Evolutionary conservation across 2,329 filamentous ascomycete species (phyloP), one percentile per base, ranked within the genome.

Genomic region (Niveomyces coronatus): DNA sequence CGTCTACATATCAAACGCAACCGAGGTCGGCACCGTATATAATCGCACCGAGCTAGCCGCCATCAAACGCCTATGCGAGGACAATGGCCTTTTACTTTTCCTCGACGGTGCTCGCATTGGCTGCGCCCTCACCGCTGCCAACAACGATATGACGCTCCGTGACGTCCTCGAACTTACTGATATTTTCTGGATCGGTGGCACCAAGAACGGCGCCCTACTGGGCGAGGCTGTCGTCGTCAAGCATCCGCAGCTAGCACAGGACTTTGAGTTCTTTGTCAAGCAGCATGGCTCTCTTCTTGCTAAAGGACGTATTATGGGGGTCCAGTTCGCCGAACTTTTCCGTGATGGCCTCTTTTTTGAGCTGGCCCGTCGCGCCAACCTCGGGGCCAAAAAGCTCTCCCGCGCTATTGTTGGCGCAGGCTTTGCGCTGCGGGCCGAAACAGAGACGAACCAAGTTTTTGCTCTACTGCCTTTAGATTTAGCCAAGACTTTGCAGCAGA

Each of bases 131-230:
- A 57, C 61, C 2, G 65, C 67, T 0, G 49, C 46, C 9, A 51
- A 49, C 16, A 68, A 64, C 27, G 63, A 69, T 39, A 48, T 70
- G 50, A 61, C 57, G 0, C 53, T 68, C 5, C 45, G 46, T 0
- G 68, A 71, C 37, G 50, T 71, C 5, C 49, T 68, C 2, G 60
- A 67, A 4, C 46, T 68, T 28, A 67, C 64, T 0, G 68, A 71
- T 39, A 66, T 71, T 15, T 71, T 71, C 52, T 71, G 68, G 68
- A 70, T 71, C 26, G 68, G 68, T 3, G 68, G 68, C 0, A 71
- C 68, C 4, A 71, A 71, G 44, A 67, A 67, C 44, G 68, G 68
- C 1, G 66, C 67, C 0, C 46, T 71, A 4, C 55, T 71, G 4
- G 68, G 68, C 2, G 68, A 71, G 42, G 68, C 67, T 2, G 62